Conservation (phyloP, 2,329 filamentous ascomycete species). For the Tolypocladium endophyticum region DNA sequence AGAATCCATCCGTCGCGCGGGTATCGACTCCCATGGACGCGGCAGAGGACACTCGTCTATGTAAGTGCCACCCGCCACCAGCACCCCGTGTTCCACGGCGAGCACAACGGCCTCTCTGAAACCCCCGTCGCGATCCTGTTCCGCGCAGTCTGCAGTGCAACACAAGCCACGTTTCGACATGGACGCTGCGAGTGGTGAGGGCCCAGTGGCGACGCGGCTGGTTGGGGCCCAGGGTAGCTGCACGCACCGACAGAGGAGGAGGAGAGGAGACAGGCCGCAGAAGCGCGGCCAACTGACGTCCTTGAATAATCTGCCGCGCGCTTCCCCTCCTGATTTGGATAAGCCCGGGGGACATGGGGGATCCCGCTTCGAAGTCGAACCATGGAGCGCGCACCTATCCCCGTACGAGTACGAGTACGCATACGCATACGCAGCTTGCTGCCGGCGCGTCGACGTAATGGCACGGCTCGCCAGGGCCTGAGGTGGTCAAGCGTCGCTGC, state of each 20-base stretch:
- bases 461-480: neutral
- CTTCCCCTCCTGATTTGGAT: neutral
- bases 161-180: constrained; percentile 6
- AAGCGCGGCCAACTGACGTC: neutral
- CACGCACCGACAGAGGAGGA: neutral
- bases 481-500: neutral
- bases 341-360: neutral
- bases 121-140: neutral
- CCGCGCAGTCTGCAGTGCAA: constrained; percentile 4
- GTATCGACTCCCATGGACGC: neutral
- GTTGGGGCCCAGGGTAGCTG: neutral
- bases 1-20: neutral
- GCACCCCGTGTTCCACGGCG: neutral
- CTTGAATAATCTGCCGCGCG: neutral
- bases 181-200: neutral
- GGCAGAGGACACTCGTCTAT: neutral
- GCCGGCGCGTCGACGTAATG: neutral
- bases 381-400: neutral
- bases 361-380: neutral
- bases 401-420: neutral
- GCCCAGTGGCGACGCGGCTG: neutral
- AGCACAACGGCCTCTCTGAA: too few species aligned
- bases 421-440: neutral
- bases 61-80: neutral
- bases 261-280: neutral